A percentile compares a stretch with the other conserved stretches of the same genome.
These are phyloP conservation scores for Evernia prunastri DNA, from an alignment of 495 filamentous ascomycete genomes.

Conservation along the genomic window DNA sequence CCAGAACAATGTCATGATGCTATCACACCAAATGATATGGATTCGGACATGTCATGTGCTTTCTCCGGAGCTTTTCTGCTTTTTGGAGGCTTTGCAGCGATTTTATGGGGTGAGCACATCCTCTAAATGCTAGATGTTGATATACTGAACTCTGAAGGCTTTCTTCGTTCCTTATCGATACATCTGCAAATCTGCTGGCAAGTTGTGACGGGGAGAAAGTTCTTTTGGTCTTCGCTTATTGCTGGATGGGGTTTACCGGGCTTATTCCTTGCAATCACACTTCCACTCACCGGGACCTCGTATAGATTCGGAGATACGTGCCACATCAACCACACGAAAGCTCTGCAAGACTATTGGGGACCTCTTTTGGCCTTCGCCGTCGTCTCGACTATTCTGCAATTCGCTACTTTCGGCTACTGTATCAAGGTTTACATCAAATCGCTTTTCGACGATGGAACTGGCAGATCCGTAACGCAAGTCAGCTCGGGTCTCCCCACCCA, in stretches of 20 bases:
- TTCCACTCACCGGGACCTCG: conserved; percentile 84
- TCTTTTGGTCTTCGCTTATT: conserved; percentile 80
- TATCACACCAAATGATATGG: conserved; percentile 94
- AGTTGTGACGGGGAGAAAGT: conserved; percentile 74
- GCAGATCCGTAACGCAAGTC: conserved; percentile 55
- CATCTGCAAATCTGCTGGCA: conserved; percentile 99
- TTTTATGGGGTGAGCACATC: conserved; percentile 62
- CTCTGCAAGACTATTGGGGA: conserved; percentile 81
- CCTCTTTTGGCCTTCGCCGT: conserved; percentile 75
- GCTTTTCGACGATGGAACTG: conserved; percentile 56
- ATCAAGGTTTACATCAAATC: conserved; percentile 86
- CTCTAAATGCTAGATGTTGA: not conserved
- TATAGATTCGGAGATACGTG: conserved; percentile 88
- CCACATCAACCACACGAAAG: conserved; percentile 82
- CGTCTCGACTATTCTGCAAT: conserved; percentile 73
- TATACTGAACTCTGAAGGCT: conserved; percentile 43
- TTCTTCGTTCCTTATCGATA: conserved; percentile 82
- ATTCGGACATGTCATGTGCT: conserved; percentile 70
- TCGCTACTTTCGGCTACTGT: conserved; percentile 82
- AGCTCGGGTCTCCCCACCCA: conserved; percentile 70
- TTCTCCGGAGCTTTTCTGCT: conserved; percentile 82
- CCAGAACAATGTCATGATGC: conserved; percentile 78
- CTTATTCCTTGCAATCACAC: conserved; percentile 61
- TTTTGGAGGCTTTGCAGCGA: conserved; percentile 73
- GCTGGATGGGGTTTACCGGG: conserved; percentile 79